Percentiles rank a stretch among this genome's conserved stretches.
Conservation (phyloP, 129 eudicot genomes). For the Tanacetum coccineum region DNA sequence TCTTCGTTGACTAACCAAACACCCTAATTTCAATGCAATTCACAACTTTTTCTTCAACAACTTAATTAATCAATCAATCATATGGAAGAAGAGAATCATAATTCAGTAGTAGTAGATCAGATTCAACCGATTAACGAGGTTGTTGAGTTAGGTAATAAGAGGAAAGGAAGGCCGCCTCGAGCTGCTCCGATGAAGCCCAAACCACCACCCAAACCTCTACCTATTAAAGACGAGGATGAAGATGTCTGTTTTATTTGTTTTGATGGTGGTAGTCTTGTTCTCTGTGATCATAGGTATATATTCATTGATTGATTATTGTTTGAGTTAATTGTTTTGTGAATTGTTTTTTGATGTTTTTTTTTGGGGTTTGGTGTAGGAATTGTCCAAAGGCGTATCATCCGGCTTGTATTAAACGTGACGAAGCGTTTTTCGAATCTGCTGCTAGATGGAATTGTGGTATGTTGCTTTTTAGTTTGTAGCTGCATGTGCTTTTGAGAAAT, state of each 20-base stretch:
- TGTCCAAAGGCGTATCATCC: conserved; percentile 98
- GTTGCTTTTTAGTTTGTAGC: conserved; percentile 15
- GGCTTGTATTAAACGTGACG: conserved; percentile 77
- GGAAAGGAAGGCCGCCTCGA: conserved; percentile 78
- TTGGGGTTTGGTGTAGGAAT: conserved; percentile 43
- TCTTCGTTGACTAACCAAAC: too few relatives aligned
- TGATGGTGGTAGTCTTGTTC: conserved; percentile 90
- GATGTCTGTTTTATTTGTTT: conserved; percentile 98
- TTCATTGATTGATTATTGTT: neutral
- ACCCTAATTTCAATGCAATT: too few relatives aligned
- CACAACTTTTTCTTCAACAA: too few relatives aligned
- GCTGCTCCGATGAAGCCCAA: conserved; percentile 26
- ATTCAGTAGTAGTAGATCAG: too few relatives aligned
- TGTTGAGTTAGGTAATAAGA: conserved; percentile 43
- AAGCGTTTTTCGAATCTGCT: conserved; percentile 64
- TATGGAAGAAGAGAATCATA: too few relatives aligned
- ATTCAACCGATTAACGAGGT: neutral
- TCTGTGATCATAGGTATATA: conserved; percentile 72
- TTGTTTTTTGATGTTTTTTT: too few relatives aligned
- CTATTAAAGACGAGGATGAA: conserved; percentile 39
- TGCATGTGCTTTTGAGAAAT: neutral
- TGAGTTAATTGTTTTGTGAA: neutral
- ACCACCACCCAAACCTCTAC: conserved; percentile 15
- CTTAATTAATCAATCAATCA: too few relatives aligned
- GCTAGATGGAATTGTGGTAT: conserved; percentile 86